Conservation (phyloP, 2,329 filamentous ascomycete species). For the Lasiodiplodia sp. region DNA sequence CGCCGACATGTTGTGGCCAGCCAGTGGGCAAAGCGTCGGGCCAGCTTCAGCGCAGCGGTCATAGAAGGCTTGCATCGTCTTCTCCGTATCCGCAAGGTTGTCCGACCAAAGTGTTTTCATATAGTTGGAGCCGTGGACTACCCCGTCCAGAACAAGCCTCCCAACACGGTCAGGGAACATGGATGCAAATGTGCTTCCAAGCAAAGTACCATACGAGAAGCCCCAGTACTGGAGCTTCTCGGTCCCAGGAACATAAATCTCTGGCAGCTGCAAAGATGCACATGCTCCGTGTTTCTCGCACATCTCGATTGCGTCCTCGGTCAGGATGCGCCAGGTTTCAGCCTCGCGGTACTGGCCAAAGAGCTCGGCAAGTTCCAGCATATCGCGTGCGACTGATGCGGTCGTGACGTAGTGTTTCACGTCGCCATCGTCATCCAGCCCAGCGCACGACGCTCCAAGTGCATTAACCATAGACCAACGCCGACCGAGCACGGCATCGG, state of each 20-base stretch:
- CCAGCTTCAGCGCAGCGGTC: conserved; percentile 53
- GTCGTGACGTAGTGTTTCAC: conserved; percentile 56
- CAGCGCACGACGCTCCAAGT: conserved; percentile 41
- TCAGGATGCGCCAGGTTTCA: conserved; percentile 33
- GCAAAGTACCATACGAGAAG: conserved; percentile 57
- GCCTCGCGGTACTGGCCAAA: conserved; percentile 47
- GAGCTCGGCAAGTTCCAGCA: conserved; percentile 57
- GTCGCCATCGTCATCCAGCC: conserved; percentile 40
- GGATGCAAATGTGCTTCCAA: conserved; percentile 47
- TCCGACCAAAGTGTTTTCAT: conserved; percentile 45
- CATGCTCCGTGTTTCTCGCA: conserved; percentile 16
- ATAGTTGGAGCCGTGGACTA: conserved; percentile 52
- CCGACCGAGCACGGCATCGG: conserved; percentile 51
- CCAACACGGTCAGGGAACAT: conserved; percentile 49
- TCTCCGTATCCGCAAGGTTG: conserved; percentile 54
- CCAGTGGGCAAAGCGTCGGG: conserved; percentile 48
- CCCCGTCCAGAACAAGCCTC: conserved; percentile 52
- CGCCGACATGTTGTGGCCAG: conserved; percentile 43
- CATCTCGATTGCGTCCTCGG: background rate
- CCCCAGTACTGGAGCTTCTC: conserved; percentile 54
- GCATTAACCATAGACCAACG: conserved; percentile 52
- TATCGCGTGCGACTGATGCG: conserved; percentile 56
- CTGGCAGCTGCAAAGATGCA: conserved; percentile 9
- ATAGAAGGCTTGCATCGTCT: conserved; percentile 53
- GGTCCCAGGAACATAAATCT: conserved; percentile 36